Base-by-base conservation (phyloP, 805 yeast species). In the Candida krabiensis region DNA sequence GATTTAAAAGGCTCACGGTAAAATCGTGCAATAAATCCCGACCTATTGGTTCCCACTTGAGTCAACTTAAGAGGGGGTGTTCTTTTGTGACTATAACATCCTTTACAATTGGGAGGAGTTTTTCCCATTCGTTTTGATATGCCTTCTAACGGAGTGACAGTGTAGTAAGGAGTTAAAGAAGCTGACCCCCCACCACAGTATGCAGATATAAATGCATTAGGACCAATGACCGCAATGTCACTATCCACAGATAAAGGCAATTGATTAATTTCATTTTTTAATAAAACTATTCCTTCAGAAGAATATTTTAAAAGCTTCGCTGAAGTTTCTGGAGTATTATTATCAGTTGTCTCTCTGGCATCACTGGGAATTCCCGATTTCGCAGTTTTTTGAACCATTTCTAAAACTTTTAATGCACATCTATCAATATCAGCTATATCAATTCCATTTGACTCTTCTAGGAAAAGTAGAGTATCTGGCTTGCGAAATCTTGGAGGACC, bases 181-280 rank as follows among this genome's bases (percentile, higher is more conserved):
- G 80, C 80, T 21, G 80, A 75, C 12, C 83, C 83, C 43, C 83
- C 83, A 36, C 83, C 82, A 15, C 77, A 70, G 47, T 64, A 71
- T 17, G 69, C 67, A 7, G 76, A 60, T 28, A 51, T 57, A 44
- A 66, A 72, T 22, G 75, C 80, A 41, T 75, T 76, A 25, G 80
- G 81, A 3, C 83, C 84, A 50, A 79, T 72, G 13, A 78, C 71
- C 2, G 78, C 77, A 26, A 70, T 64, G 9, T 47, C 57, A 27
- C 64, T 67, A 9, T 47, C 41, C 43, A 63, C 66, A 27, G 60
- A 47, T 33, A 79, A 60, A 2, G 83, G 83, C 9, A 46, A 82
- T 9, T 40, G 11, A 8, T 11, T 29, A 7, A 15, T 16, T 7
- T 29, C 33, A 16, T 29, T 29, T 13, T 29, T 29, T 11, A 29